Evolutionary conservation across 495 filamentous ascomycete genomes (phyloP), one percentile per base, ranked within the genome.

Genomic region (Clohesyomyces aquaticus): DNA sequence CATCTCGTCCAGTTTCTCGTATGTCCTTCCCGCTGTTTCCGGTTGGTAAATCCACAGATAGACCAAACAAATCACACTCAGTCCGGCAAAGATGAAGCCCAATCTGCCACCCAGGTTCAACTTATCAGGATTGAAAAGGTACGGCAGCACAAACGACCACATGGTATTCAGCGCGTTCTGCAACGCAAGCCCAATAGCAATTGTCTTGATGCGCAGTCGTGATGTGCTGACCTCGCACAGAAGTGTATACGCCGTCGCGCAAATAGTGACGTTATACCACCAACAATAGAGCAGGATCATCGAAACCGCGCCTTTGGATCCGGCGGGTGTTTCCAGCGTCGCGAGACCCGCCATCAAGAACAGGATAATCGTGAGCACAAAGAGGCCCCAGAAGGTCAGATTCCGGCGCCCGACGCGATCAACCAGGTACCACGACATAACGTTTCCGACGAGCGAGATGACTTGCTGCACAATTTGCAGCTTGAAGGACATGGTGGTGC

Each of bases 81-180:
- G 65, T 0, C 82, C 85, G 16, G 81, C 85, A 68, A 85, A 89
- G 66, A 88, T 82, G 64, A 88, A 89, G 0, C 85, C 87, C 0
- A 86, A 72, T 68, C 89, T 88, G 0, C 85, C 85, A 55, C 80
- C 79, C 75, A 85, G 75, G 59, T 88, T 82, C 27, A 78, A 83
- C 21, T 84, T 76, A 48, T 86, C 80, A 0, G 84, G 82, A 63
- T 88, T 89, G 42, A 89, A 78, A 81, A 87, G 81, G 60, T 88
- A 86, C 0, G 46, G 59, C 47, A 87, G 83, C 0, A 80, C 80
- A 11, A 89, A 78, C 8, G 81, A 84, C 75, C 84, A 85, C 6
- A 79, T 75, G 38, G 85, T 85, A 1, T 81, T 81, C 29, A 85
- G 70, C 0, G 84, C 63, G 0, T 81, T 79, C 52, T 89, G 83